Base-by-base conservation (phyloP, 768 basidiomycete genomes). In the Termitomyces sp. region DNA sequence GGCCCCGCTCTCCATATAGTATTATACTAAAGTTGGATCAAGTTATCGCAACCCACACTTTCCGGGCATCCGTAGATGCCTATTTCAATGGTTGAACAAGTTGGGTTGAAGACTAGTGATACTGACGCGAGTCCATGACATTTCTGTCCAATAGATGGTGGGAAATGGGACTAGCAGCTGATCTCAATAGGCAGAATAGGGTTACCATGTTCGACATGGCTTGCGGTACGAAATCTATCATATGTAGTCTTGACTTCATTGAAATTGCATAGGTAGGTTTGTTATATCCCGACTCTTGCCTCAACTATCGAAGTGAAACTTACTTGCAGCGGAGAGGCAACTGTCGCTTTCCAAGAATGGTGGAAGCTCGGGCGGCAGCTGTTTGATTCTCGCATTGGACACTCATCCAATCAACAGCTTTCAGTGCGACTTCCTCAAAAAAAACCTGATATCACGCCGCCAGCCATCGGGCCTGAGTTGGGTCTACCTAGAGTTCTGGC, bases 11-110 rank as follows among this genome's bases (percentile, higher is more conserved):
- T 15, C 30, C 20, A 46, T 20, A 85, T 20, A 87, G 85, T 87
- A 86, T 65, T 86, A 87, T 66, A 77, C 71, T 47, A 82, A 82
- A 73, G 86, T 88, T 1, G 82, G 82, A n/a, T 70, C 82, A 20
- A 83, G 81, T 11, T 89, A 91, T 70, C 81, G 87, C 13, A 89
- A 89, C 65, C 87, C 88, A 0, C 88, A 89, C 70, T 88, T 83
- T 61, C 85, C 84, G 2, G 87, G 85, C 6, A 77, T 89, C 55
- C 78, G 82, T 58, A 79, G 78, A 31, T 81, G 80, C 67, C 70
- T 85, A 22, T 78, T 78, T 61, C 66, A 76, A 30, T 83, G 81
- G 82, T 68, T 86, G 20, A 81, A 79, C 67, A 77, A 73, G 83
- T 80, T 55, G 4, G 30, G 58, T n/a, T 18, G 18, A 13, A 58